phyloP scores from a whole-genome alignment of 179 eudicot species.

The Silene coronaria region DNA sequence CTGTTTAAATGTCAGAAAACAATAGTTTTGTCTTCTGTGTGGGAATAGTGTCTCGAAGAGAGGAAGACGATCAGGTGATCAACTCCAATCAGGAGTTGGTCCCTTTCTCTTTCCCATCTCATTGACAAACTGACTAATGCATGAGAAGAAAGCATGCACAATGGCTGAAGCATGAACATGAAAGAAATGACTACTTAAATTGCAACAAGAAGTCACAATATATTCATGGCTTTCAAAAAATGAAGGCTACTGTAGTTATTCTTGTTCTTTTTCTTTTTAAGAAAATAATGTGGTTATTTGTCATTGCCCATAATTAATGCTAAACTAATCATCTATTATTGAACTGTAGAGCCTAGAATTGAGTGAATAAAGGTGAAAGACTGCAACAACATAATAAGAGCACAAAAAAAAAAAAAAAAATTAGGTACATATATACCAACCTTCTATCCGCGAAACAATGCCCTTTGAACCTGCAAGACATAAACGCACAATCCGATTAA shows the following conservation, averaged over 20 bases:
- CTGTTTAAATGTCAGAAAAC: background rate
- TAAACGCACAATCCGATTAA: slow-evolving; percentile 11
- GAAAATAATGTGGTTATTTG: background rate
- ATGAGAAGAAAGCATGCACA: no score
- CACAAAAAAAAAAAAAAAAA: background rate
- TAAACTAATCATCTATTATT: background rate
- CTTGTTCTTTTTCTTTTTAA: no score
- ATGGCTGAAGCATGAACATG: no score
- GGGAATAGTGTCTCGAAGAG: no score
- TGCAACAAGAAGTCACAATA: no score
- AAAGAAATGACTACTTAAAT: no score
- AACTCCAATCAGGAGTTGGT: no score
- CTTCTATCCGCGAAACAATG: slow-evolving; percentile 41
- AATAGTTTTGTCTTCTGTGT: background rate
- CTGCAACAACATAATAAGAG: background rate
- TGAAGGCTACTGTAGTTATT: no score
- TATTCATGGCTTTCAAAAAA: no score
- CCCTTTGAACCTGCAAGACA: slow-evolving; percentile 36
- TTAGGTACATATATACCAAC: slow-evolving; percentile 18
- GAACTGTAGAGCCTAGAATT: background rate
- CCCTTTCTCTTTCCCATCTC: no score
- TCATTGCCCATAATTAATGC: background rate
- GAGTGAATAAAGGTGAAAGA: background rate
- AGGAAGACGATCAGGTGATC: no score
- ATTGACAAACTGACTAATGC: no score